Percentiles rank a stretch among this genome's conserved stretches.
Conservation (phyloP, 2,329 filamentous ascomycete genomes). For the Nemania sp. region DNA sequence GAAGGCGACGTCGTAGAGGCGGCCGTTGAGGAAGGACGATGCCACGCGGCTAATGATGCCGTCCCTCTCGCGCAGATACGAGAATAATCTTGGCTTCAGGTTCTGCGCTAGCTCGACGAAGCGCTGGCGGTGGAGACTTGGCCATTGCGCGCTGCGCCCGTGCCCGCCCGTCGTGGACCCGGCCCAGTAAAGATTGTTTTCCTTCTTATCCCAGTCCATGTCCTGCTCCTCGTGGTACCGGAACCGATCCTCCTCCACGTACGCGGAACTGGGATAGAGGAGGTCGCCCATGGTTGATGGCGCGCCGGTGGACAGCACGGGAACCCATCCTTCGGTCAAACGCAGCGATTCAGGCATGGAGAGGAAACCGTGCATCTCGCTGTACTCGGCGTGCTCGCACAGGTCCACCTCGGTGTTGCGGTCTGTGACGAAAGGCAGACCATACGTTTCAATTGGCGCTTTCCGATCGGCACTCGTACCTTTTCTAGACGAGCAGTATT, state of each 20-base stretch:
- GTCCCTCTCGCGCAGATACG: slow-evolving; percentile 40
- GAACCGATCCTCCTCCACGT: slow-evolving; percentile 49
- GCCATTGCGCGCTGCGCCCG: slow-evolving; percentile 44
- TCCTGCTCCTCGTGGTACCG: slow-evolving; percentile 49
- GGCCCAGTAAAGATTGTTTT: slow-evolving; percentile 59
- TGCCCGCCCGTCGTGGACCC: slow-evolving; percentile 59
- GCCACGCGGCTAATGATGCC: slow-evolving; percentile 27
- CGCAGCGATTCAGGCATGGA: slow-evolving; percentile 49
- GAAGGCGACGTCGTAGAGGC: slow-evolving; percentile 51
- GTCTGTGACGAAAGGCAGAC: slow-evolving; percentile 46
- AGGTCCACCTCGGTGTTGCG: slow-evolving; percentile 41
- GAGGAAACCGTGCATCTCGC: slow-evolving; percentile 50
- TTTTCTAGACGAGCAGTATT: slow-evolving; percentile 32
- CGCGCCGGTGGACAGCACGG: slow-evolving; percentile 51
- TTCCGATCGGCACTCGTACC: not conserved
- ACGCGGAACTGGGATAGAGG: slow-evolving; percentile 56
- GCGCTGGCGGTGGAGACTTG: slow-evolving; percentile 53
- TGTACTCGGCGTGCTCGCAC: slow-evolving; percentile 52
- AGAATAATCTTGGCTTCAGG: slow-evolving; percentile 32
- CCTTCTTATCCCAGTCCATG: slow-evolving; percentile 54
- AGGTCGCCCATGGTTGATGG: slow-evolving; percentile 57
- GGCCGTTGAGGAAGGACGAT: slow-evolving; percentile 44
- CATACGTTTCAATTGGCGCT: slow-evolving; percentile 24
- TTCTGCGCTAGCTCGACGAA: slow-evolving; percentile 47
- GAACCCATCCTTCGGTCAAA: slow-evolving; percentile 47